phyloP scores from a whole-genome alignment of 192 early-diverging fungal genomes.

The Chytriomyces sp. region DNA sequence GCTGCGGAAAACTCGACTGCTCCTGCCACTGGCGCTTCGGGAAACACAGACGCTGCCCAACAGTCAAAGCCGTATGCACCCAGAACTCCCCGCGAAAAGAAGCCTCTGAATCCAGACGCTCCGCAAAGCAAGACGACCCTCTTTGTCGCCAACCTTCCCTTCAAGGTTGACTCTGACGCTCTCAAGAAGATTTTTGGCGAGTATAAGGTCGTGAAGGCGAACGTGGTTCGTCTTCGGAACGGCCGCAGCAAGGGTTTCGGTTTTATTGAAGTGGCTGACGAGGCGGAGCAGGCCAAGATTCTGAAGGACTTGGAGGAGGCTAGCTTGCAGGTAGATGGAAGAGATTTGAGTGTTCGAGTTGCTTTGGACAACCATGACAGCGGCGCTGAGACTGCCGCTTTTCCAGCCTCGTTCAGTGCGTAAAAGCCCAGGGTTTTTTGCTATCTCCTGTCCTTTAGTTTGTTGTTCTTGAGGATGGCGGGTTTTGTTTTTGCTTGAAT shows the following conservation, averaged over 20 bases:
- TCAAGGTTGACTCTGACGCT: slow-evolving; percentile 49
- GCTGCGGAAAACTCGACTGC: slow-evolving; percentile 44
- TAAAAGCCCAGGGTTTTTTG: background rate
- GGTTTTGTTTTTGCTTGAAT: background rate
- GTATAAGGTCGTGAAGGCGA: slow-evolving; percentile 67
- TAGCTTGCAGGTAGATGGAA: slow-evolving; percentile 64
- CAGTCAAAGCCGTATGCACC: slow-evolving; percentile 12
- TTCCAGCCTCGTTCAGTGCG: background rate
- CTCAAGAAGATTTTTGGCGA: slow-evolving; percentile 49
- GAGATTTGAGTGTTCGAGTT: slow-evolving; percentile 61
- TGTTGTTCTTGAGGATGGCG: slow-evolving; percentile 19
- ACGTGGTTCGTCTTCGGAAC: slow-evolving; percentile 69
- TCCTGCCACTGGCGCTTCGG: background rate
- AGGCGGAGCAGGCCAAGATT: slow-evolving; percentile 77
- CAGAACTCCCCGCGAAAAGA: slow-evolving; percentile 26
- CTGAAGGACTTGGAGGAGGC: slow-evolving; percentile 58
- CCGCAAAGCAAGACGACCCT: slow-evolving; percentile 48
- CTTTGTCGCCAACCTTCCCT: slow-evolving; percentile 65
- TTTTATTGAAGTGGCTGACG: slow-evolving; percentile 81
- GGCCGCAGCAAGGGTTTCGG: slow-evolving; percentile 92
- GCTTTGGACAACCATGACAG: slow-evolving; percentile 48
- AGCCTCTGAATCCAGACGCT: slow-evolving; percentile 14
- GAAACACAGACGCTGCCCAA: background rate
- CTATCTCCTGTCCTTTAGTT: background rate
- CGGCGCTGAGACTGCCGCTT: background rate